Base-by-base conservation (phyloP, 2,329 filamentous ascomycete species). In the Fusarium sp. region DNA sequence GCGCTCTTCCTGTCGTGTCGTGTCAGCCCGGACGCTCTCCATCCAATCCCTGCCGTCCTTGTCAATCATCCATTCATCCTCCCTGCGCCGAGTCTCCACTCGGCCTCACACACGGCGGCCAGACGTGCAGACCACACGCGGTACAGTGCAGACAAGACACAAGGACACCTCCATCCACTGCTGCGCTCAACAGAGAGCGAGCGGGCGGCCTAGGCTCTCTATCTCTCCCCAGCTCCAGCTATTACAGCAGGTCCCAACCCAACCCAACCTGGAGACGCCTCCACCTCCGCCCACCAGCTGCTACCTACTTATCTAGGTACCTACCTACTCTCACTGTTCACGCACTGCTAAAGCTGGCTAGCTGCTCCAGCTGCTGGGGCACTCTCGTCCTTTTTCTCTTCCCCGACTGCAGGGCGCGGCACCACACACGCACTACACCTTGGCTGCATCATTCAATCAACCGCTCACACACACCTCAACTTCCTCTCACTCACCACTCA, bases 21-120 rank as follows among this genome's bases (percentile, higher is more conserved):
- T 78, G 75, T 77, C 76, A 78, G 74, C 74, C 74, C 65, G 70
- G 74, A 61, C 70, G 47, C 64, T 65, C 69, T 64, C 61, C 64
- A 69, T 58, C 76, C 76, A 78, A 77, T 78, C 76, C 73, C 69
- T 70, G 71, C 39, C 68, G 46, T 52, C 50, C 48, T 70, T 64
- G 59, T 60, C 67, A 64, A 35, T 10, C 26, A 26, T 26, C 9
- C 10, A 30, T 30, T 63, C 63, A 71, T 72, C 67, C 72, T 74
- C 71, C 69, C 70, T 74, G 64, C 70, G 45, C 60, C 53, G 50
- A 54, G 57, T 58, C 67, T 43, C 70, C 71, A 69, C 67, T 56
- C 55, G 71, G 70, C 72, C 72, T 73, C 67, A 62, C 65, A 65
- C 62, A 70, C 62, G 46, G 54, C 53, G 54, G 51, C 69, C 68